Base-by-base conservation (phyloP, 1,284 basidiomycete genomes). In the Melampsora americana region DNA sequence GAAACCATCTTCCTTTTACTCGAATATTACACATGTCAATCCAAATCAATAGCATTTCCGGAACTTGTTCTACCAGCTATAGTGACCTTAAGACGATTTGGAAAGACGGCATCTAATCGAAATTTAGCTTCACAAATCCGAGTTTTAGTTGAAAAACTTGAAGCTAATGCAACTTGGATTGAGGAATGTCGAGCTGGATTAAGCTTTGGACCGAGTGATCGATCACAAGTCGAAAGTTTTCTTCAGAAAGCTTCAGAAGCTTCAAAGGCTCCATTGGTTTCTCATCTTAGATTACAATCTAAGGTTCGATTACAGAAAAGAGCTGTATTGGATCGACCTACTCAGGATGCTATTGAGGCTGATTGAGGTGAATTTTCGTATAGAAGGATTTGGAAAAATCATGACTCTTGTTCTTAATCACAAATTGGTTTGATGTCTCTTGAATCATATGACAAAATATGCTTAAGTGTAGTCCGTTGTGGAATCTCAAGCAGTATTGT, bases 1-100 rank as follows among this genome's bases (percentile, higher is more conserved):
- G 96, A 98, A 83, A 85, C 89, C 23, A 83, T 87, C 5, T 93
- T 88, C 83, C 84, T 93, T 23, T 86, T 97, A 59, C 89, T 90
- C 12, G 92, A 95, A 83, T 93, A 91, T 88, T 85, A 85, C 77
- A 83, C 87, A 87, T 72, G 84, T 84, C 77, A 91, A 85, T 81
- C 85, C 82, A 85, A 78, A 0, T 92, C 90, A 82, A 90, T 98
- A 75, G 92, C 92, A 0, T 97, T 97, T 85, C 95, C 95, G 1
- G 96, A 99, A 84, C 86, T 96, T 69, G 87, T 89, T 16, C 87
- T 98, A n/a, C 93, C 95, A 1, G 85, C 95, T 50, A 84, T 89
- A n/a, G 87, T 90, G 12, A 85, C 87, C 3, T 85, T 95, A 75
- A 88, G 88, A 88, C 88, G 83, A 84, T 86, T 82, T 79, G 79